These are phyloP conservation scores for Asterionellopsis glacialis DNA, from an alignment of 108 stramenopile species.

Conservation along the genomic window DNA sequence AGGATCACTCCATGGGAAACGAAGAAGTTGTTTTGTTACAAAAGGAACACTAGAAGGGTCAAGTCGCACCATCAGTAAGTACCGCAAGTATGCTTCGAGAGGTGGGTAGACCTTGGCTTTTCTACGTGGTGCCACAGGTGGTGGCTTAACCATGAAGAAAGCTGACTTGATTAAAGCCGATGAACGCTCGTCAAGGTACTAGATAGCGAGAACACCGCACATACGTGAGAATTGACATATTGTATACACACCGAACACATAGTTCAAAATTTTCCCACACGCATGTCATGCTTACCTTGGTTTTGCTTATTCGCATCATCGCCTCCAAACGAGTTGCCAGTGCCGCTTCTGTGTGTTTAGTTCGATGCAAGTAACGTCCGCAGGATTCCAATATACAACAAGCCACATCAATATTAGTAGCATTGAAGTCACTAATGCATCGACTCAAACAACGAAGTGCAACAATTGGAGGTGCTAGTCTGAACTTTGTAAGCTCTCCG, in stretches of 20 bases:
- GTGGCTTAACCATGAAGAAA: conserved; percentile 79
- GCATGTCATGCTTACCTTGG: conserved; percentile 47
- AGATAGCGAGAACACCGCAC: background rate
- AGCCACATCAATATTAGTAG: conserved; percentile 83
- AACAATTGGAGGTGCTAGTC: conserved; percentile 89
- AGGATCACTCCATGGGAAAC: conserved; percentile 88
- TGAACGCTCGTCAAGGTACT: conserved; percentile 76
- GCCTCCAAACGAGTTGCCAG: conserved; percentile 71
- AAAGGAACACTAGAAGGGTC: conserved; percentile 53
- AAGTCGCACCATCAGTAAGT: conserved; percentile 67
- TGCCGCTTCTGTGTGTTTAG: conserved; percentile 68
- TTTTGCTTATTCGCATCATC: conserved; percentile 84
- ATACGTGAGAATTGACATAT: background rate
- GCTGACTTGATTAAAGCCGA: conserved; percentile 80
- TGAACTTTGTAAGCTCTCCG: conserved; percentile 93
- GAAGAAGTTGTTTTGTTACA: conserved; percentile 83
- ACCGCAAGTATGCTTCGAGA: conserved; percentile 78
- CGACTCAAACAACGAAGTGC: conserved; percentile 75
- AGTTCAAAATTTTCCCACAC: background rate
- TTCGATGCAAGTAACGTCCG: conserved; percentile 83
- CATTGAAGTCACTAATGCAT: conserved; percentile 86
- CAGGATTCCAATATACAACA: conserved; percentile 87
- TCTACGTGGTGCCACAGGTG: conserved; percentile 44
- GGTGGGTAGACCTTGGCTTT: conserved; percentile 66
- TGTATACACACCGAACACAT: background rate